phyloP scores from a whole-genome alignment of 768 basidiomycete species.

The Rickenella mellea region DNA sequence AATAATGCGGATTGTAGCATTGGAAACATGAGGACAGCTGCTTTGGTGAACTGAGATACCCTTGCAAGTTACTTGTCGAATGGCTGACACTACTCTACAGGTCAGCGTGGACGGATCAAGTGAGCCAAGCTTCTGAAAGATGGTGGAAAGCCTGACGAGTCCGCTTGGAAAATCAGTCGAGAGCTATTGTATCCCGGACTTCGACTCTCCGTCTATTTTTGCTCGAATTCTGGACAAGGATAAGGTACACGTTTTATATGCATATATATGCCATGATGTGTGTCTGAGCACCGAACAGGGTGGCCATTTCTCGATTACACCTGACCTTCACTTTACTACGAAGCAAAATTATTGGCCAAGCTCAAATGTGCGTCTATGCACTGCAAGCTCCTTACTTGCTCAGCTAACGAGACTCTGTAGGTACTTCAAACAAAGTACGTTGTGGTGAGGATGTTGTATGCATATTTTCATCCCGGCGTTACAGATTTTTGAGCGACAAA shows the following conservation, averaged over 20 bases:
- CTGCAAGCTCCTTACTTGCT: background rate
- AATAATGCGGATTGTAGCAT: too few relatives aligned
- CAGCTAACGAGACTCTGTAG: constrained; percentile 29
- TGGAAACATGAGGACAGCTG: too few relatives aligned
- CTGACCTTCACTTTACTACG: constrained; percentile 54
- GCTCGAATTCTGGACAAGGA: constrained; percentile 83
- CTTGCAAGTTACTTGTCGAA: too few relatives aligned
- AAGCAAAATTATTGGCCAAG: constrained; percentile 81
- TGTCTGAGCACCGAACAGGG: constrained; percentile 36
- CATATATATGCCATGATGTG: constrained; percentile 1
- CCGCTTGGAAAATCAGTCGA: too few relatives aligned
- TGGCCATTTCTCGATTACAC: constrained; percentile 87
- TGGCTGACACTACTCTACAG: too few relatives aligned
- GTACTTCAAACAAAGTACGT: constrained; percentile 72
- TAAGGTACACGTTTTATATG: constrained; percentile 30
- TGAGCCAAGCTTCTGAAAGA: too few relatives aligned
- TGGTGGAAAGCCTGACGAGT: too few relatives aligned
- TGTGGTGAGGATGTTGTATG: background rate
- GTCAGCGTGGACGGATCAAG: constrained; percentile 79
- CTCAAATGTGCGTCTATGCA: constrained; percentile 51
- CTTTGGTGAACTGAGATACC: too few relatives aligned
- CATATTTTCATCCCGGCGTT: background rate
- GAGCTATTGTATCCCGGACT: constrained; percentile 87
- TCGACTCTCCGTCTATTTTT: constrained; percentile 89
- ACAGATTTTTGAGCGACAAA: constrained; percentile 70